Evolutionary conservation across 208 protist species (phyloP).

Genomic region (Jaenimonas drosophilae): DNA sequence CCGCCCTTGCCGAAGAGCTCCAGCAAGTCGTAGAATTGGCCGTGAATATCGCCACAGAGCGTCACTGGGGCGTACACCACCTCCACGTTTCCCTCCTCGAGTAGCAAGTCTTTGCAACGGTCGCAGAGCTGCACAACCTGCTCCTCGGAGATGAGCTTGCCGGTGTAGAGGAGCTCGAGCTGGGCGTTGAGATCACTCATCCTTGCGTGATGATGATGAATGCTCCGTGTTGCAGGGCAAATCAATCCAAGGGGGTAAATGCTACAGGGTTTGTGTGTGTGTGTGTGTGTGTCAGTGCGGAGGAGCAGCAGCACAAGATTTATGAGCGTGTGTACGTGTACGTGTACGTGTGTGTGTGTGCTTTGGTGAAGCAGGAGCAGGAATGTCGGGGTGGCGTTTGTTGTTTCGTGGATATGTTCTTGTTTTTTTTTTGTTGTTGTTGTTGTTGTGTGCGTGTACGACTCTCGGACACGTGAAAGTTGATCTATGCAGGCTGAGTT

Average conservation of each 20-base stretch:
- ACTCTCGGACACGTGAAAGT: not conserved
- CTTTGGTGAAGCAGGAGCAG: too few species aligned
- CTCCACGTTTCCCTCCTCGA: slow-evolving; percentile 94
- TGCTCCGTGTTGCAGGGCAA: not conserved
- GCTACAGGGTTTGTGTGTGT: too few species aligned
- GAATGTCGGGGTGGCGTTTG: too few species aligned
- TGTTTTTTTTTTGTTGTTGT: too few species aligned
- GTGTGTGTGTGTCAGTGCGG: too few species aligned
- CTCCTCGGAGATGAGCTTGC: slow-evolving; percentile 88
- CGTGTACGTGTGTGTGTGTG: too few species aligned
- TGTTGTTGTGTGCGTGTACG: not conserved
- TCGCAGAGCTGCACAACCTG: slow-evolving; percentile 85
- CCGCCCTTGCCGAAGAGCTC: slow-evolving; percentile 96
- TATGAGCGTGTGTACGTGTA: too few species aligned
- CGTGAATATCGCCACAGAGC: slow-evolving; percentile 99
- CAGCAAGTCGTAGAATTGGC: slow-evolving; percentile 98
- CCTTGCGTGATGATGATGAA: not conserved
- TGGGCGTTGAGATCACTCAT: slow-evolving; percentile 40
- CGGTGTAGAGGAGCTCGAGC: slow-evolving; percentile 73
- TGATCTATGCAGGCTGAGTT: not conserved
- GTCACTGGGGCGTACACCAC: slow-evolving; percentile 94
- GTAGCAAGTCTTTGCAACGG: slow-evolving; percentile 82
- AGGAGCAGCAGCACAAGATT: too few species aligned
- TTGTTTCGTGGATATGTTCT: too few species aligned
- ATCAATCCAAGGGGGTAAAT: not conserved